Evolutionary conservation across 257 asterid genomes (phyloP), one percentile per base, ranked within the genome.

Genomic region (Craterostigma plantagineum): DNA sequence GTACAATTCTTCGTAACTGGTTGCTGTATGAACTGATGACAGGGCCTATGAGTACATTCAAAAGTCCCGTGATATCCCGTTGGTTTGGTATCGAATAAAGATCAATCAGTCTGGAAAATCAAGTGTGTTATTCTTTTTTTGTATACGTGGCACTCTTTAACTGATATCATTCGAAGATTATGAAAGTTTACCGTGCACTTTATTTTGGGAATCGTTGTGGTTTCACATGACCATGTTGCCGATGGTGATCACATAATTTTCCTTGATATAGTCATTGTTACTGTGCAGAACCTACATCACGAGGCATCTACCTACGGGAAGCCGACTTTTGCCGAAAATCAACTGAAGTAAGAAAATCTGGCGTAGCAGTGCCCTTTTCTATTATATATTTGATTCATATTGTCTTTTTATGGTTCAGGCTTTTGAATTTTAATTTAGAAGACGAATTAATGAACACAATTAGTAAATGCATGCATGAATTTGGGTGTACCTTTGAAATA

Each of bases 271-370:
- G 14, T 12, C 14, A 36, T 36, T 36, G 37, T 67, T 36, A 9
- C 40, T 43, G 48, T 16, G 69, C 78, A 87, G 98, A 69, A 47
- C 91, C 92, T 51, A 63, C 71, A 23, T 72, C 81, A 35, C 76
- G 98, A 55, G 98, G 98, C 51, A 72, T 87, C 68, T 82, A 87
- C 66, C 86, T 87, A 11, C 73, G 98, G 63, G 95, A 82, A 73
- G 66, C 79, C 58, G 71, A 56, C 61, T 72, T 30, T 51, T 82
- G 92, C 66, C 69, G 62, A 44, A 75, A 61, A 40, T 76, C 83
- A 38, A 76, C 92, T 10, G 98, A 87, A 85, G 98, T 79, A 67
- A 57, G 61, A 50, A 55, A 33, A 34, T 23, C 30, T 45, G 16
- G 49, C 45, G 14, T 42, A 18, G 27, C n/a, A 56, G 47, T 56